These are phyloP conservation scores for Xylariomycetidae sp. DNA, from an alignment of 2,329 filamentous ascomycete species.

Conservation along the genomic window DNA sequence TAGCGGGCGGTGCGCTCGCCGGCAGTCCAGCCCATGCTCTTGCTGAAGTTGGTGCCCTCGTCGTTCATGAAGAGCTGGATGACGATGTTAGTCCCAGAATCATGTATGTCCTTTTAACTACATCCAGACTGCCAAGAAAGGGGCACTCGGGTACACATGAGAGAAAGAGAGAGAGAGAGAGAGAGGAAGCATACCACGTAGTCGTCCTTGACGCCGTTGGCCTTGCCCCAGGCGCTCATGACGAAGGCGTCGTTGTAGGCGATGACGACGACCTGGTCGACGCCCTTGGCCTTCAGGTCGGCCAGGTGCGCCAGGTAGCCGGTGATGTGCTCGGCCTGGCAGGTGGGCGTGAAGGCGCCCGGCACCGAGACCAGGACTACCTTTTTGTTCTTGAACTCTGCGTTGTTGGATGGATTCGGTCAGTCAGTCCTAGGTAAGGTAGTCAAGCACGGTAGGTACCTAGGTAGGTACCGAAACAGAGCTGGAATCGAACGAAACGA, in stretches of 20 bases:
- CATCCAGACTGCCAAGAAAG: too few species aligned
- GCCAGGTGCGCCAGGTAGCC: conserved; percentile 69
- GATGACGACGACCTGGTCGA: conserved; percentile 76
- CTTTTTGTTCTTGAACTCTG: conserved; percentile 53
- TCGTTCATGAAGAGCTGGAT: conserved; percentile 74
- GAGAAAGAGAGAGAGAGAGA: conserved; percentile 1
- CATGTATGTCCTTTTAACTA: too few species aligned
- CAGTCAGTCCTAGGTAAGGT: not conserved
- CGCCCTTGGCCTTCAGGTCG: conserved; percentile 70
- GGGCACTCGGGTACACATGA: too few species aligned
- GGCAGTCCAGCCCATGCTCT: conserved; percentile 71
- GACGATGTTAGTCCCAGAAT: too few species aligned
- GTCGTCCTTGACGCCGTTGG: conserved; percentile 70
- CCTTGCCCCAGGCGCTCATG: conserved; percentile 87
- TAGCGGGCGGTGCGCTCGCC: conserved; percentile 67
- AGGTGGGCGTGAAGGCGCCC: conserved; percentile 82
- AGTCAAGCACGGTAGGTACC: not conserved
- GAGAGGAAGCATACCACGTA: conserved; percentile 38
- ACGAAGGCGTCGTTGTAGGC: conserved; percentile 82
- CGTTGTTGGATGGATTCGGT: not conserved
- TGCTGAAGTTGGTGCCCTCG: conserved; percentile 61
- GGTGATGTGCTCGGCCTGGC: conserved; percentile 74
- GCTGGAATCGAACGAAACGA: not conserved
- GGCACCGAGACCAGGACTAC: conserved; percentile 50
- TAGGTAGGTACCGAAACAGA: too few species aligned